Percentiles rank a stretch among this genome's conserved stretches.
These are phyloP conservation scores for Aspergillus novofumigatus DNA, from an alignment of 2,329 filamentous ascomycete genomes.

Conservation along the genomic window DNA sequence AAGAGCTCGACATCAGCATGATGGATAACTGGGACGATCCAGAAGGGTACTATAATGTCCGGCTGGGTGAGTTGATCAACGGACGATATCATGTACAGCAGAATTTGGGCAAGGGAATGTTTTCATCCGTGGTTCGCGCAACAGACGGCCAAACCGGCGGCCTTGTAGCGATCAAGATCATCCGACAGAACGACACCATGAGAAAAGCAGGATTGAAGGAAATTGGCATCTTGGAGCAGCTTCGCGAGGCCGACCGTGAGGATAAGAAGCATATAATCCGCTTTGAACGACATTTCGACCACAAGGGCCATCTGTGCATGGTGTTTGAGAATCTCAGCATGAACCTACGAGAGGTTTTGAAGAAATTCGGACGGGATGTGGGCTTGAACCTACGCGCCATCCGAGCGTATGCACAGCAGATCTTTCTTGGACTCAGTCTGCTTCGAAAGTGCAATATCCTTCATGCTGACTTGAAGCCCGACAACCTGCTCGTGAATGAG, in stretches of 20 bases:
- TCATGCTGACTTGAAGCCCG: constrained; percentile 93
- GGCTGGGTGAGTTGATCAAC: constrained; percentile 84
- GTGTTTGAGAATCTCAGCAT: constrained; percentile 91
- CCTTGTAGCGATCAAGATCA: constrained; percentile 94
- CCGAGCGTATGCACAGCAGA: constrained; percentile 85
- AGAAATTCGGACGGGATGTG: constrained; percentile 91
- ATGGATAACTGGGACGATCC: constrained; percentile 91
- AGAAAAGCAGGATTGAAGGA: constrained; percentile 88
- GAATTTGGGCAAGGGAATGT: constrained; percentile 88
- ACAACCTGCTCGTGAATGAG: constrained; percentile 93
- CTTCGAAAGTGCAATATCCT: constrained; percentile 90
- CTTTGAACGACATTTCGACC: constrained; percentile 82
- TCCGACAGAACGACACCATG: constrained; percentile 93
- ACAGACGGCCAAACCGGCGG: constrained; percentile 69
- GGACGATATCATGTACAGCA: constrained; percentile 85
- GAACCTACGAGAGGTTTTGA: constrained; percentile 88
- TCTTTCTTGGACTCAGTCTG: constrained; percentile 82
- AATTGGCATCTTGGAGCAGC: constrained; percentile 84
- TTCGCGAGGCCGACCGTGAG: constrained; percentile 79
- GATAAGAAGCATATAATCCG: constrained; percentile 89
- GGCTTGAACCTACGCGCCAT: constrained; percentile 88
- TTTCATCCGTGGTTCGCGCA: constrained; percentile 90
- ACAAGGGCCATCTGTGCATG: constrained; percentile 93
- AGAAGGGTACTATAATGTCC: constrained; percentile 94
- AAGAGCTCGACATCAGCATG: constrained; percentile 66